A percentile compares a stretch with the other conserved stretches of the same genome.
These are phyloP conservation scores for Umbilicaria muhlenbergii DNA, from an alignment of 495 filamentous ascomycete species.

Conservation along the genomic window DNA sequence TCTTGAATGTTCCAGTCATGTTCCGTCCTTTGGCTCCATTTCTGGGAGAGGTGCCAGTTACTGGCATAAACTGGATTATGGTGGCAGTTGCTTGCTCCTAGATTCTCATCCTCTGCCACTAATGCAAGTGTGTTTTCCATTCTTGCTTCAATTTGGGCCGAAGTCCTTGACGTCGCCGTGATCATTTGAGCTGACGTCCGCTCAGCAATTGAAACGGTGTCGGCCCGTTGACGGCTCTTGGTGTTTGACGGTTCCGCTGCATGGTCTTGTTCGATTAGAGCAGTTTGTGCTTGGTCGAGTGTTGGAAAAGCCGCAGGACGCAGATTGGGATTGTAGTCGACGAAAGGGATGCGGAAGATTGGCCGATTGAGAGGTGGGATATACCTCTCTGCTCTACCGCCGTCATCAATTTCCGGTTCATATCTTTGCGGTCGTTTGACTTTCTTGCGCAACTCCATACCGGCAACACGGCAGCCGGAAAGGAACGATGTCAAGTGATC, in stretches of 20 bases:
- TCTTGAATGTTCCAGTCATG: constrained; percentile 1
- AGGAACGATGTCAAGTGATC: neutral
- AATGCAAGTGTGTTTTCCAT: neutral
- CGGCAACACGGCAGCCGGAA: neutral
- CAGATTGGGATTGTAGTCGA: constrained; percentile 26
- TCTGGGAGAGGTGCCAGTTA: constrained; percentile 22
- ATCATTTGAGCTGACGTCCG: neutral
- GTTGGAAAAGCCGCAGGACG: constrained; percentile 30
- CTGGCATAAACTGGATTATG: constrained; percentile 20
- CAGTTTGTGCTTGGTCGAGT: constrained; percentile 11
- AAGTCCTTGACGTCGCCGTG: neutral
- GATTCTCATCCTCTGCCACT: constrained; percentile 11
- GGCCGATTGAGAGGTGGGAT: neutral
- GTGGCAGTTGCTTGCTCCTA: constrained; percentile 20
- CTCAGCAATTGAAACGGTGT: neutral
- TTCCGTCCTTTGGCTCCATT: constrained; percentile 2
- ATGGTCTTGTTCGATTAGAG: neutral
- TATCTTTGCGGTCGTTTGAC: constrained; percentile 8
- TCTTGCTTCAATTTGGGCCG: neutral
- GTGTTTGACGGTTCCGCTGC: neutral
- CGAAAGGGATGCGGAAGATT: neutral
- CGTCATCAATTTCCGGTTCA: constrained; percentile 8
- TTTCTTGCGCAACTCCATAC: constrained; percentile 11
- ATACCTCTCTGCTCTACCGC: constrained; percentile 6
- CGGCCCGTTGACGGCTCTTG: neutral